Conservation (phyloP, 768 basidiomycete species). For the Boletus huronensis region DNA sequence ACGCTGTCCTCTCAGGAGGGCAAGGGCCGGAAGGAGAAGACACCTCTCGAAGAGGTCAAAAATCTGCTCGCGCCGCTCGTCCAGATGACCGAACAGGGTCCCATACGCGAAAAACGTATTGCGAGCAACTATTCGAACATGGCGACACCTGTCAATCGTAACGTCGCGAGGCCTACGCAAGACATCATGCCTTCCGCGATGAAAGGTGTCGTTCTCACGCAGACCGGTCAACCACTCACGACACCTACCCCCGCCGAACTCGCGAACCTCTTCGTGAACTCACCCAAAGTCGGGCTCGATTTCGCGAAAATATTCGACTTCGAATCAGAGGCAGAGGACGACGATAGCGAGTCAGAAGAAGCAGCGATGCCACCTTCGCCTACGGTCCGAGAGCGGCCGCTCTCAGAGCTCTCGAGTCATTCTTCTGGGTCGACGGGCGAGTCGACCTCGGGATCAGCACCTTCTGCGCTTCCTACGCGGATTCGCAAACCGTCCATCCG, state of each 20-base stretch:
- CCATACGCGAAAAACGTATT: slow-evolving; percentile 17
- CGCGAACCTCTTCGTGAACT: slow-evolving; percentile 60
- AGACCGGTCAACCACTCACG: slow-evolving; percentile 68
- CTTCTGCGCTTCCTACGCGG: slow-evolving; percentile 41
- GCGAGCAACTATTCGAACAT: slow-evolving; percentile 21
- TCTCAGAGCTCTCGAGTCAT: slow-evolving; percentile 25
- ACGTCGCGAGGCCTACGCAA: slow-evolving; percentile 21
- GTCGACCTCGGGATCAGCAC: slow-evolving; percentile 18
- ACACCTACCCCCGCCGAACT: slow-evolving; percentile 71
- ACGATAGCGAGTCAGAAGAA: slow-evolving; percentile 29
- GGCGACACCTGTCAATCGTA: slow-evolving; percentile 53
- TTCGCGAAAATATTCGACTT: slow-evolving; percentile 80
- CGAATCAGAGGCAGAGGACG: slow-evolving; percentile 31
- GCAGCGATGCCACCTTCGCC: slow-evolving; percentile 43
- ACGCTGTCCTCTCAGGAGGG: slow-evolving; percentile 39
- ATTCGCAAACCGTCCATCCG: slow-evolving; percentile 57
- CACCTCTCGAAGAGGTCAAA: slow-evolving; percentile 73
- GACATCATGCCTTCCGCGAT: slow-evolving; percentile 50
- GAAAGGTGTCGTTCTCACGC: slow-evolving; percentile 77
- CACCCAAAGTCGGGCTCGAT: slow-evolving; percentile 68
- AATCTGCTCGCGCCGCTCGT: slow-evolving; percentile 56
- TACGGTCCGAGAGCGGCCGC: slow-evolving; percentile 41
- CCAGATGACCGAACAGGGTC: slow-evolving; percentile 33
- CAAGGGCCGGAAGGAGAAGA: slow-evolving; percentile 47
- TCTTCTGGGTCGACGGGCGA: slow-evolving; percentile 28